Percentiles rank a stretch among this genome's conserved stretches.
phyloP scores from a whole-genome alignment of 495 filamentous ascomycete genomes.

The Penicillium cinerascens region DNA sequence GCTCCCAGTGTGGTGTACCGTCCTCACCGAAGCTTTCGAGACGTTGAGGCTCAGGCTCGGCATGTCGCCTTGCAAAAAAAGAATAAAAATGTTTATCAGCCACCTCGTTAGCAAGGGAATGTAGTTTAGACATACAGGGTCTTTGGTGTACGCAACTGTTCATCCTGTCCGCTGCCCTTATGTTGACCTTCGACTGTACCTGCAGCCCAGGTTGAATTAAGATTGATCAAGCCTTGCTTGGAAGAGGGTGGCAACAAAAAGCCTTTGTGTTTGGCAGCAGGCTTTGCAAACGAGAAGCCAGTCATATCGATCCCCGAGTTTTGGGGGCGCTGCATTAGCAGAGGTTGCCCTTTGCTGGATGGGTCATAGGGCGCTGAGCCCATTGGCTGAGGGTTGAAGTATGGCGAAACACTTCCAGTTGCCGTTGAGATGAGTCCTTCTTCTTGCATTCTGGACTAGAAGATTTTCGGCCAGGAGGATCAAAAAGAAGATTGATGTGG shows the following conservation, averaged over 20 bases:
- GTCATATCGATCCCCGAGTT: constrained; percentile 32
- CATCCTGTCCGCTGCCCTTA: neutral
- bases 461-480: neutral
- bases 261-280: constrained; percentile 19
- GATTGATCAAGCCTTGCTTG: constrained; percentile 1
- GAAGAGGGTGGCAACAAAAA: constrained; percentile 21
- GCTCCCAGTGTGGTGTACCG: neutral
- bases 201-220: neutral
- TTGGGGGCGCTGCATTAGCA: constrained; percentile 31
- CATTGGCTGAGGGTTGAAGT: neutral
- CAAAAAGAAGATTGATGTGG: neutral
- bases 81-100: neutral
- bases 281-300: constrained; percentile 35
- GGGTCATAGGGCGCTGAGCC: neutral
- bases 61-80: neutral
- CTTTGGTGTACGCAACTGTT: neutral
- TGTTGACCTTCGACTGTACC: neutral
- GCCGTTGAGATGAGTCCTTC: neutral
- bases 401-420: neutral
- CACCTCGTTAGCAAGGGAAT: neutral
- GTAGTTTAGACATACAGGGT: neutral
- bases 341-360: constrained; percentile 1
- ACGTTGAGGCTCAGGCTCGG: neutral
- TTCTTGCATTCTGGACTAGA: neutral
- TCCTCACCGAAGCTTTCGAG: neutral